Percentiles rank a stretch among this genome's conserved stretches.
These are phyloP conservation scores for Neurospora sp. DNA, from an alignment of 495 filamentous ascomycete species.

Conservation along the genomic window DNA sequence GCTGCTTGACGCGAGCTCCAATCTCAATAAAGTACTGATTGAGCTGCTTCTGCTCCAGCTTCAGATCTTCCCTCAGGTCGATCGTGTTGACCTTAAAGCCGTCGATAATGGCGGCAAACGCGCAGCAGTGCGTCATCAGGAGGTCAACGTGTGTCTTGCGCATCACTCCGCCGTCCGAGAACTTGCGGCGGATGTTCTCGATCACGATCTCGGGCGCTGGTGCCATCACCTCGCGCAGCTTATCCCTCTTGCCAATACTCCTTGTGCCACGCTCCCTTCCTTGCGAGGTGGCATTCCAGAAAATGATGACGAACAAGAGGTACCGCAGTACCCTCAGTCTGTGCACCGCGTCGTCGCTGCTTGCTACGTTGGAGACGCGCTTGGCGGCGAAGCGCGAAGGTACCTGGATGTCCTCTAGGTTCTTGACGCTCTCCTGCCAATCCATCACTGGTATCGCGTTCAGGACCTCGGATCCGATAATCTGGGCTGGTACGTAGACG, in stretches of 20 bases:
- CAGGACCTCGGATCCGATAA: constrained; percentile 54
- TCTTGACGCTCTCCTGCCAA: constrained; percentile 59
- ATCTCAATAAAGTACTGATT: constrained; percentile 69
- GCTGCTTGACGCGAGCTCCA: constrained; percentile 52
- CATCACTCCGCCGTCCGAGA: constrained; percentile 50
- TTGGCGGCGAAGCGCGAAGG: constrained; percentile 57
- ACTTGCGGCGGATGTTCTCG: constrained; percentile 57
- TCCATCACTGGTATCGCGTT: constrained; percentile 57
- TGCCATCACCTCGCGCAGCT: constrained; percentile 34
- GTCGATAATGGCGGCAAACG: constrained; percentile 59
- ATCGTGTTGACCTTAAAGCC: constrained; percentile 67
- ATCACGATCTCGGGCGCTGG: constrained; percentile 53
- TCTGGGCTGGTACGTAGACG: constrained; percentile 62
- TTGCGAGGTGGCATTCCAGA: constrained; percentile 33
- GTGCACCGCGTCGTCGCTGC: constrained; percentile 43
- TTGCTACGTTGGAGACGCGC: constrained; percentile 47
- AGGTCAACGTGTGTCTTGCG: constrained; percentile 53
- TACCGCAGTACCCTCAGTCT: constrained; percentile 58
- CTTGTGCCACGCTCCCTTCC: constrained; percentile 33
- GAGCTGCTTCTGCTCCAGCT: constrained; percentile 56
- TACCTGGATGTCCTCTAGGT: constrained; percentile 43
- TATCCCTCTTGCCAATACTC: constrained; percentile 36
- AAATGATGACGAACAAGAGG: constrained; percentile 53
- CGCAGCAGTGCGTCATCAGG: constrained; percentile 59
- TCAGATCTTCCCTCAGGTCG: constrained; percentile 69